These are phyloP conservation scores for Termitomyces sp. DNA, from an alignment of 768 basidiomycete genomes.

Conservation along the genomic window DNA sequence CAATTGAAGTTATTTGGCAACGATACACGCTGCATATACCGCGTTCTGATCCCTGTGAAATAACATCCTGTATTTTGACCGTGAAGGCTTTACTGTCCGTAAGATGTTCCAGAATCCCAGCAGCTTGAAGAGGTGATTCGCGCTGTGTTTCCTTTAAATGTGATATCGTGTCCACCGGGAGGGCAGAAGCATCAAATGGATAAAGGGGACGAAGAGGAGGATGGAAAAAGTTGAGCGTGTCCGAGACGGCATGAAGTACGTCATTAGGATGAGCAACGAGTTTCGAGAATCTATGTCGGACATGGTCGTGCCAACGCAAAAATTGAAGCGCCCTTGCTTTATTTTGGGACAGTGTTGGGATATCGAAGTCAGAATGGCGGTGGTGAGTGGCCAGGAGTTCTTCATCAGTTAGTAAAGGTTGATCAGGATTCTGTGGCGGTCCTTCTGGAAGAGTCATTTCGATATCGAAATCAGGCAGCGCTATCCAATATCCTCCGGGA, in stretches of 20 bases:
- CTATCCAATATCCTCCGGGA: not conserved
- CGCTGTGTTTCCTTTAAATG: not conserved
- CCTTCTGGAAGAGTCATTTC: not conserved
- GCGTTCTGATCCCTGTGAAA: not conserved
- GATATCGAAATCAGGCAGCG: not conserved
- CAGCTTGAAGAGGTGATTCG: not conserved
- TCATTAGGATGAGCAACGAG: not conserved
- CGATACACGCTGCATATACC: not conserved
- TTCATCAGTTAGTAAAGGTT: not conserved
- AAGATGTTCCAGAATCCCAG: not conserved
- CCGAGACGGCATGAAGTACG: not conserved
- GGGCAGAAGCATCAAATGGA: not conserved
- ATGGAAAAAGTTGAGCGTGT: not conserved
- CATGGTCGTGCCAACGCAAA: not conserved
- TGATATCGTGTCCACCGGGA: not conserved
- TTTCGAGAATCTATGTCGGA: not conserved
- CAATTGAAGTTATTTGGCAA: not conserved
- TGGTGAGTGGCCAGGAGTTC: not conserved
- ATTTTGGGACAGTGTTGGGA: not conserved
- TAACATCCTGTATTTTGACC: not conserved
- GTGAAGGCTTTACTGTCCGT: not conserved
- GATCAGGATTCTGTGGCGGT: not conserved
- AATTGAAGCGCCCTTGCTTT: not conserved
- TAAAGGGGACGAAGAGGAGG: not conserved
- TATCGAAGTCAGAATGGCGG: not conserved